Evolutionary conservation across 192 early-diverging fungal species (phyloP), one percentile per base, ranked within the genome.

Genomic region (Coemansia guatemalensis): DNA sequence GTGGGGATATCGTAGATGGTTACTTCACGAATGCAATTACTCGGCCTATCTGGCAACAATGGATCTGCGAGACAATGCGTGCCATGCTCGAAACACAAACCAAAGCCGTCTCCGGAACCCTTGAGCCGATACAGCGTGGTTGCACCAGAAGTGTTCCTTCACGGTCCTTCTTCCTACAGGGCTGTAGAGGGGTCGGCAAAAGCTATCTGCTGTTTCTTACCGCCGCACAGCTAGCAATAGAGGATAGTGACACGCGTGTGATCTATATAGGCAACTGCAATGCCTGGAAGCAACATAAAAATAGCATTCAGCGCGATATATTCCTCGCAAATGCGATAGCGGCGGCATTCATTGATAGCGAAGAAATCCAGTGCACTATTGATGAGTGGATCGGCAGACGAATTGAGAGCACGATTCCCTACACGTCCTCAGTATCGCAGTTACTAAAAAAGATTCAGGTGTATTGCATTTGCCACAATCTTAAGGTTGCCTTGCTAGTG

Each of bases 101-200:
- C 2, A 12, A 14, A 23, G 8, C 26, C 14, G 2, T 20, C 4
- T n/a, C 51, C 9, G 29, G 39, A 4, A 18, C 24, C 2, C 54
- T 48, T 27, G 49, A 33, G 1, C 23, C 27, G 2, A 8, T 58
- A n/a, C 55, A 53, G 24, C 39, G 35, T 20, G 54, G 39, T 50
- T 20, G 14, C 5, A 2, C 21, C 18, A 49, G 4, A 2, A 44
- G 33, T 58, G 56, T 33, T 18, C 1, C 27, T 12, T 25, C 54
- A 32, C 53, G 44, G n/a, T 26, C 35, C 29, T 30, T 17, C 47
- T 44, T 65, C 22, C 24, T 72, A 18, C 69, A 60, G 12, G 69
- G 69, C 17, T 65, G 69, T 53, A 72, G 65, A 35, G 69, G 69
- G 18, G 64, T 72, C 27, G 69, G 69, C 21, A 72, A 72, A 27